Conservation (phyloP, 306 rosid genomes). For the Citrullus colocynthis region DNA sequence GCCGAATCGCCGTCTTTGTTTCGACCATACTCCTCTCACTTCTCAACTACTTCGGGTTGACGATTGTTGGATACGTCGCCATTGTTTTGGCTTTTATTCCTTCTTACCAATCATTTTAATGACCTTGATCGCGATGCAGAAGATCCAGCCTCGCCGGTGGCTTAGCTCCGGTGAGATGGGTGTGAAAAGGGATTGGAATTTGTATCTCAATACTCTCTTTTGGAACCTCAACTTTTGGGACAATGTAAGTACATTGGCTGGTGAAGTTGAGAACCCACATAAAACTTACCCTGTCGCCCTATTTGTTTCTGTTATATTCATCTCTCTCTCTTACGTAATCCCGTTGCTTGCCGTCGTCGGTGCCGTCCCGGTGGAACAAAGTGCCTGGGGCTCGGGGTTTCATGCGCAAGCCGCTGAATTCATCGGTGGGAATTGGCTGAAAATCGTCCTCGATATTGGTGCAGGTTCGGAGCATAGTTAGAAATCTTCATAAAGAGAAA, state of each 20-base stretch:
- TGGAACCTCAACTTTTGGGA: conserved; percentile 13
- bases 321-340: conserved; percentile 4
- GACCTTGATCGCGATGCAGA: background rate
- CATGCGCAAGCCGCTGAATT: conserved; percentile 5
- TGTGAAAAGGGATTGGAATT: conserved; percentile 9
- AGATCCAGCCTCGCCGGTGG: conserved; percentile 6
- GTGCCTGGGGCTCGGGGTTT: conserved; percentile 2
- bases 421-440: conserved; percentile 8
- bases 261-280: conserved; percentile 1
- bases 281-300: background rate
- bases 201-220: conserved; percentile 9
- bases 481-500: background rate
- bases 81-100: background rate
- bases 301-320: background rate
- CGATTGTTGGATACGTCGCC: background rate
- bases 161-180: background rate
- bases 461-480: background rate
- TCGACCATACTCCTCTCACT: background rate
- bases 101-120: background rate
- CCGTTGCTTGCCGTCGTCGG: conserved; percentile 7
- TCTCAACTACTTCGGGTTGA: background rate
- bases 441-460: conserved; percentile 1
- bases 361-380: conserved; percentile 8
- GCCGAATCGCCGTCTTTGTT: background rate
- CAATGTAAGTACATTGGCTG: background rate